Base-by-base conservation (phyloP, 345 rosid genomes). In the Zanthoxylum bungeanum region DNA sequence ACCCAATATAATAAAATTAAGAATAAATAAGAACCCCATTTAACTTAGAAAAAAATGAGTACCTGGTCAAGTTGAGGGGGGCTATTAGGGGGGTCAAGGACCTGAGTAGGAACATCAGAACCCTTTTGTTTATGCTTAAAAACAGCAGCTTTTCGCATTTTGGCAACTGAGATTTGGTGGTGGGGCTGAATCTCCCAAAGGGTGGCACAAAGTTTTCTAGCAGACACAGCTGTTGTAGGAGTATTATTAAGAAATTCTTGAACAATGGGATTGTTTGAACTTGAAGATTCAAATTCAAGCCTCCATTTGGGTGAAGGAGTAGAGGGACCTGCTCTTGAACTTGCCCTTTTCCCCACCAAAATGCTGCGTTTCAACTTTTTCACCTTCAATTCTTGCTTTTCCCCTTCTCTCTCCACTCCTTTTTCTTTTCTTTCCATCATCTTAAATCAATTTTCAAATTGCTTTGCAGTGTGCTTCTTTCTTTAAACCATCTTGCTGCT, bases 261-360 rank as follows among this genome's bases (percentile, higher is more conserved):
- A 52, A 9, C 71, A 37, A 67, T 50, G 34, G 21, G 57, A 49
- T 25, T 52, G 52, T 59, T 42, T 22, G 27, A 65, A 46, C 62
- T 52, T 34, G 75, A 71, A 58, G 93, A 76, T 56, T 89, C 79
- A 46, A 88, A 68, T 57, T 77, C 81, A 28, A 93, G 92, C 22
- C 93, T 88, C 98, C 99, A 95, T 44, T 87, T 80, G 64, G 97
- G 91, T 21, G 98, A 77, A 58, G 99, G 99, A 79, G 99, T 95
- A 51, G 91, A 85, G 72, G 93, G 97, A 70, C 72, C 88, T 71
- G 86, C 89, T 78, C 87, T n/a, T n/a, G n/a, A n/a, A n/a, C n/a
- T n/a, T n/a, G n/a, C n/a, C n/a, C n/a, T 89, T 63, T 80, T 85
- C 78, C 88, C 89, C 31, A 86, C 77, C 74, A 69, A 50, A 55